phyloP scores from a whole-genome alignment of 2,329 filamentous ascomycete species.

The Paraconiothyrium sp. region DNA sequence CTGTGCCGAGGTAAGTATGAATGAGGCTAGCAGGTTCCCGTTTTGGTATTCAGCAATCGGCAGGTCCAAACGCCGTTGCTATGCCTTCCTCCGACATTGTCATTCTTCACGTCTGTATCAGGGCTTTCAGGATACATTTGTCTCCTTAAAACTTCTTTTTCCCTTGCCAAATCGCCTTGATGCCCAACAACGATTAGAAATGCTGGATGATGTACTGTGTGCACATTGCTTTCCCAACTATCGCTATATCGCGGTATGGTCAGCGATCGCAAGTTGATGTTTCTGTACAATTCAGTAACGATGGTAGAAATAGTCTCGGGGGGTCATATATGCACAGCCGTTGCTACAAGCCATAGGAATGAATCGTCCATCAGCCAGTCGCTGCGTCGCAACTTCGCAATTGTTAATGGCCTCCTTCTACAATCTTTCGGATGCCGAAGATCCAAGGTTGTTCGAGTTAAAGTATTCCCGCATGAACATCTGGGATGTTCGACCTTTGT shows the following conservation, averaged over 20 bases:
- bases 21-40: constrained; percentile 9
- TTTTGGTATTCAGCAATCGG: background rate
- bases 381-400: too few species aligned
- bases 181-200: background rate
- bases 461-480: too few species aligned
- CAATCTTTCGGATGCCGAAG: too few species aligned
- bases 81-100: too few species aligned
- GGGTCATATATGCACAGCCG: too few species aligned
- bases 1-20: constrained; percentile 14
- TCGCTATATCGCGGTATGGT: background rate
- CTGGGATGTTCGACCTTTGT: too few species aligned
- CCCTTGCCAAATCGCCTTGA: background rate
- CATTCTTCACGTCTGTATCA: background rate
- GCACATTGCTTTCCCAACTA: background rate
- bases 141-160: background rate
- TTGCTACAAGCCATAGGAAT: too few species aligned
- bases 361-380: too few species aligned
- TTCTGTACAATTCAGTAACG: background rate
- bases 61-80: background rate
- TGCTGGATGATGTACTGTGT: background rate
- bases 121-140: background rate
- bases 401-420: too few species aligned
- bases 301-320: too few species aligned
- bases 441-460: too few species aligned
- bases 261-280: background rate